Evolutionary conservation across 306 rosid species (phyloP).

Genomic region (Trifolium subterraneum): DNA sequence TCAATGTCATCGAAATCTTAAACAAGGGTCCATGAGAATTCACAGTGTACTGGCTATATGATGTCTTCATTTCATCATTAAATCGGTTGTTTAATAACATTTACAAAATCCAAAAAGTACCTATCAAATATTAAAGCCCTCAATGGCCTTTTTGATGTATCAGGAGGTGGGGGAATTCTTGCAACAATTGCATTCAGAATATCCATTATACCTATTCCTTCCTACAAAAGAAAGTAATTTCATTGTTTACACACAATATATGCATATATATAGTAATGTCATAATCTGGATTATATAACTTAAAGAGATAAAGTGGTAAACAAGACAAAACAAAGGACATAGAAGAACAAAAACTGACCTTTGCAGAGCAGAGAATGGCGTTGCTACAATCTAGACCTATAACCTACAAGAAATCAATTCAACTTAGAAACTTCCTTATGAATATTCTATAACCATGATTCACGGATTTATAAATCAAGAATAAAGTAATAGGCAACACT

Average conservation of each 20-base stretch:
- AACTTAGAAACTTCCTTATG: conserved; percentile 19
- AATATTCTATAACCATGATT: conserved; percentile 21
- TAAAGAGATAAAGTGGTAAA: conserved; percentile 31
- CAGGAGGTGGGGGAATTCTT: conserved; percentile 80
- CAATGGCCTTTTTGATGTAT: conserved; percentile 68
- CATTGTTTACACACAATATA: conserved; percentile 26
- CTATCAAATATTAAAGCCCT: conserved; percentile 94
- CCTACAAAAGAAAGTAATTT: conserved; percentile 55
- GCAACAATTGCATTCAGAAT: conserved; percentile 79
- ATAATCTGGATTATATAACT: conserved; percentile 17
- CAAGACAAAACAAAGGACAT: conserved; percentile 14
- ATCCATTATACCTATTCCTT: conserved; percentile 84
- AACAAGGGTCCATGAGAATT: conserved; percentile 26
- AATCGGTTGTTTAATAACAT: conserved; percentile 27
- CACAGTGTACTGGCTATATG: conserved; percentile 12
- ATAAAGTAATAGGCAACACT: conserved; percentile 24
- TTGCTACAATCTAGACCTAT: conserved; percentile 88
- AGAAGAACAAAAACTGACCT: conserved; percentile 59
- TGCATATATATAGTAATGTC: neutral
- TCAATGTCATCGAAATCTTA: conserved; percentile 34
- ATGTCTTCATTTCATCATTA: conserved; percentile 25
- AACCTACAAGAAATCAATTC: conserved; percentile 57
- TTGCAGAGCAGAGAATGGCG: conserved; percentile 90
- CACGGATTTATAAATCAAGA: conserved; percentile 17
- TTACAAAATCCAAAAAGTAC: conserved; percentile 43